Evolutionary conservation across 768 basidiomycete genomes (phyloP).

Genomic region (Suillus subalutaceus): DNA sequence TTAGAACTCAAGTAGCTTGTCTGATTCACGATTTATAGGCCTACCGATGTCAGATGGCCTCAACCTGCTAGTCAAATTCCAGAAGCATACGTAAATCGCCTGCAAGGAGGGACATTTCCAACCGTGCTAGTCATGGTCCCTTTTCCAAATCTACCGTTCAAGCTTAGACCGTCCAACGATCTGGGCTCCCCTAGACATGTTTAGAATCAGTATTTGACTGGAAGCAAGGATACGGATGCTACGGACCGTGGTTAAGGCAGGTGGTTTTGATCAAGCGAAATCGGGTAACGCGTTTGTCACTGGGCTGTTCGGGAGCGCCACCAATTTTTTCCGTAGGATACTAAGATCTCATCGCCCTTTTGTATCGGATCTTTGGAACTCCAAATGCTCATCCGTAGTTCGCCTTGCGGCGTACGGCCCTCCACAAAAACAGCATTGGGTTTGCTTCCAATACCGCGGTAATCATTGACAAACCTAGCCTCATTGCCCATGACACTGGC

Average conservation of each 20-base stretch:
- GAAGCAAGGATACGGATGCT: neutral
- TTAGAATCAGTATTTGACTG: neutral
- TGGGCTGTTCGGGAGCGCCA: conserved; percentile 52
- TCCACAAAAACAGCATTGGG: conserved; percentile 78
- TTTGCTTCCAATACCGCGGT: conserved; percentile 68
- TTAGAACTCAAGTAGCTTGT: neutral
- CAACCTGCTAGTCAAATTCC: neutral
- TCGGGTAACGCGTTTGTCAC: neutral
- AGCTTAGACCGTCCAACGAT: neutral
- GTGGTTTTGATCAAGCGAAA: neutral
- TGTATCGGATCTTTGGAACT: conserved; percentile 58
- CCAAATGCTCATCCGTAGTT: conserved; percentile 80
- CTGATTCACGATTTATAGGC: neutral
- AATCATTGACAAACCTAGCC: conserved; percentile 90
- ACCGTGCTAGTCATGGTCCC: neutral
- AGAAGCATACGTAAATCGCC: conserved; percentile 16
- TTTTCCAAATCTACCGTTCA: conserved; percentile 3
- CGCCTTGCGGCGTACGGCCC: conserved; percentile 51
- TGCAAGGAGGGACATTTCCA: conserved; percentile 3
- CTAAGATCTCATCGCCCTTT: conserved; percentile 84
- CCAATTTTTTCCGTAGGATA: conserved; percentile 89
- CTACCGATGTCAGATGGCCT: neutral
- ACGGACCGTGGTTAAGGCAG: conserved; percentile 1
- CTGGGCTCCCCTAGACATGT: neutral
- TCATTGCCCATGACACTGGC: conserved; percentile 81